phyloP scores from a whole-genome alignment of 2,329 filamentous ascomycete species.

The Cyclaneusma minus region DNA sequence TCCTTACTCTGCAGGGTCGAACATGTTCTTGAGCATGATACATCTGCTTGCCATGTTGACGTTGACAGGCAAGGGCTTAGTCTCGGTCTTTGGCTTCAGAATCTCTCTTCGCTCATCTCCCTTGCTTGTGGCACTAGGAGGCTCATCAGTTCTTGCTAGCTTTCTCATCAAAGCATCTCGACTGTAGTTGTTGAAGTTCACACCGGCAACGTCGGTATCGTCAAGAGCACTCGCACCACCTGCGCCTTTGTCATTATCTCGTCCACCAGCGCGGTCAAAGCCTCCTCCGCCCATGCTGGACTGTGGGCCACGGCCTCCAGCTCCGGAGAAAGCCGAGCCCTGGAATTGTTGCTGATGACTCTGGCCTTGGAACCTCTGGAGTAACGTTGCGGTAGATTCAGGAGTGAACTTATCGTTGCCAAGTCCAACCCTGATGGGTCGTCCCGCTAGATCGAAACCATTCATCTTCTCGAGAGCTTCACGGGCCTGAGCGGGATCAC shows the following conservation, averaged over 20 bases:
- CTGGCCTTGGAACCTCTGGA: constrained; percentile 82
- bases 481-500: constrained; percentile 78
- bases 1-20: constrained; percentile 78
- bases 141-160: constrained; percentile 88
- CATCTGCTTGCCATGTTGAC: constrained; percentile 89
- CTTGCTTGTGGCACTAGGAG: constrained; percentile 39
- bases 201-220: constrained; percentile 92
- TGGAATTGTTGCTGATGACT: constrained; percentile 58
- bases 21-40: constrained; percentile 90
- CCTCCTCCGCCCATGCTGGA: constrained; percentile 53
- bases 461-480: constrained; percentile 99
- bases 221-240: constrained; percentile 88
- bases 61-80: constrained; percentile 65
- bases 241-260: constrained; percentile 75
- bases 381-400: constrained; percentile 82
- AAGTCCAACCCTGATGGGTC: constrained; percentile 94
- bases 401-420: constrained; percentile 99
- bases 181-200: constrained; percentile 99
- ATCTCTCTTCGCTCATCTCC: constrained; percentile 49
- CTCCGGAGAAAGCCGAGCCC: constrained; percentile 81
- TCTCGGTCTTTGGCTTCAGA: constrained; percentile 63
- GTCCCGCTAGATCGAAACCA: constrained; percentile 92
- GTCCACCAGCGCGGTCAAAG: constrained; percentile 81
- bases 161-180: constrained; percentile 98
- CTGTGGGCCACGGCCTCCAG: constrained; percentile 74